phyloP scores from a whole-genome alignment of 805 yeast species.

The Suhomyces canberraensis region DNA sequence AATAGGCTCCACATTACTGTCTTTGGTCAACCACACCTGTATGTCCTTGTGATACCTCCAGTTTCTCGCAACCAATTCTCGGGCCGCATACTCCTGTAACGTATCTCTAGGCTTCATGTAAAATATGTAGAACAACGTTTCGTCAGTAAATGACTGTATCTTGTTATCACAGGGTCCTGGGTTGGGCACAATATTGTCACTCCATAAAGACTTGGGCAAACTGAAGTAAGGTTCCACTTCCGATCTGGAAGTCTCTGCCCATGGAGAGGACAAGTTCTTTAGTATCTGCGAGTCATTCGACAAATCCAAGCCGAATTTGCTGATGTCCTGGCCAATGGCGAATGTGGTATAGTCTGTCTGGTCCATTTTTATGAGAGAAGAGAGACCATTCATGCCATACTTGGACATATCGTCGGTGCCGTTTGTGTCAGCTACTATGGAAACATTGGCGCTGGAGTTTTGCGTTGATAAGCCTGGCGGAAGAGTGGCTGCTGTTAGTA shows the following conservation, averaged over 20 bases:
- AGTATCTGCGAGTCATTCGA: conserved; percentile 48
- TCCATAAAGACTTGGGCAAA: conserved; percentile 50
- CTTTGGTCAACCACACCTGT: conserved; percentile 96
- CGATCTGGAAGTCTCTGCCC: conserved; percentile 89
- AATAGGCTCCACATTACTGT: conserved; percentile 83
- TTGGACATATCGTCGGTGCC: conserved; percentile 46
- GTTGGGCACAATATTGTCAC: conserved; percentile 31
- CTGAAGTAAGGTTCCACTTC: conserved; percentile 83
- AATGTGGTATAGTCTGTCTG: conserved; percentile 59
- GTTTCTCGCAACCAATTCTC: conserved; percentile 85
- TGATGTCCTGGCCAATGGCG: conserved; percentile 74
- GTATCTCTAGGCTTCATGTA: conserved; percentile 92
- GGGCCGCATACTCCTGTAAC: conserved; percentile 88
- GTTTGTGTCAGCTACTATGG: not conserved
- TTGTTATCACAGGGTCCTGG: conserved; percentile 48
- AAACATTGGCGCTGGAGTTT: conserved; percentile 1
- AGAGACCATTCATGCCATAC: conserved; percentile 67
- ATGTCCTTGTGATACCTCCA: conserved; percentile 97
- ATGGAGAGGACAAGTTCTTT: conserved; percentile 80
- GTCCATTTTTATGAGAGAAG: conserved; percentile 59
- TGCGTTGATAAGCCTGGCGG: conserved; percentile 26
- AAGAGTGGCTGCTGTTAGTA: conserved; percentile 18
- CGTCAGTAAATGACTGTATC: conserved; percentile 72
- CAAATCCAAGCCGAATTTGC: conserved; percentile 62
- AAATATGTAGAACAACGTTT: conserved; percentile 88